Evolutionary conservation across 1,284 basidiomycete genomes (phyloP).

Genomic region (Apiotrichum brassicae): DNA sequence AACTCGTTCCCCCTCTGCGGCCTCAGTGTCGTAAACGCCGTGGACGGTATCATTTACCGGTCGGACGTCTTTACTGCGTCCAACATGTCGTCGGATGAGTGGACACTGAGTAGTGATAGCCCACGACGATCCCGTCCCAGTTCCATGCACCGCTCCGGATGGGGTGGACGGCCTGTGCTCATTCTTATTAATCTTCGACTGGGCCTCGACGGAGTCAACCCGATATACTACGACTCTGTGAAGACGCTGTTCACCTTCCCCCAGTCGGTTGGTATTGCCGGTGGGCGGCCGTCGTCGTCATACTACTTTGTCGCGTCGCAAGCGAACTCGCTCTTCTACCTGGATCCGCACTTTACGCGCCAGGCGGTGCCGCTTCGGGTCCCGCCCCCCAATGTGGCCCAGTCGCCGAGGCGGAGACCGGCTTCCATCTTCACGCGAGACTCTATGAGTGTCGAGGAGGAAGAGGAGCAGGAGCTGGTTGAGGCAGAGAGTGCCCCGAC

Average conservation of each 20-base stretch:
- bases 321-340: conserved; percentile 83
- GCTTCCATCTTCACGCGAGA: background rate
- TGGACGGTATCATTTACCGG: conserved; percentile 77
- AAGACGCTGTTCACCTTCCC: conserved; percentile 88
- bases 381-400: conserved; percentile 47
- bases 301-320: conserved; percentile 97
- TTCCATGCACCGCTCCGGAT: conserved; percentile 40
- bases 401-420: background rate
- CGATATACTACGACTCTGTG: conserved; percentile 87
- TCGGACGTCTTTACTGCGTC: conserved; percentile 80
- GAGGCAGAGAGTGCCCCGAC: background rate
- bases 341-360: conserved; percentile 89
- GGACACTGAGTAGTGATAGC: conserved; percentile 12
- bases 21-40: conserved; percentile 73
- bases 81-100: conserved; percentile 47
- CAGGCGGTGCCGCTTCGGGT: conserved; percentile 69
- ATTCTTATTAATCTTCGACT: conserved; percentile 80
- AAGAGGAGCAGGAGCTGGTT: conserved; percentile 18
- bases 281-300: conserved; percentile 87
- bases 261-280: conserved; percentile 92
- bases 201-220: conserved; percentile 88
- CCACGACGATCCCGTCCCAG: conserved; percentile 6
- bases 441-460: background rate
- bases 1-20: conserved; percentile 73
- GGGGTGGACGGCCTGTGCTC: conserved; percentile 81